Evolutionary conservation across 2,329 filamentous ascomycete genomes (phyloP), one percentile per base, ranked within the genome.

Genomic region (Fonsecaea pugnacius): DNA sequence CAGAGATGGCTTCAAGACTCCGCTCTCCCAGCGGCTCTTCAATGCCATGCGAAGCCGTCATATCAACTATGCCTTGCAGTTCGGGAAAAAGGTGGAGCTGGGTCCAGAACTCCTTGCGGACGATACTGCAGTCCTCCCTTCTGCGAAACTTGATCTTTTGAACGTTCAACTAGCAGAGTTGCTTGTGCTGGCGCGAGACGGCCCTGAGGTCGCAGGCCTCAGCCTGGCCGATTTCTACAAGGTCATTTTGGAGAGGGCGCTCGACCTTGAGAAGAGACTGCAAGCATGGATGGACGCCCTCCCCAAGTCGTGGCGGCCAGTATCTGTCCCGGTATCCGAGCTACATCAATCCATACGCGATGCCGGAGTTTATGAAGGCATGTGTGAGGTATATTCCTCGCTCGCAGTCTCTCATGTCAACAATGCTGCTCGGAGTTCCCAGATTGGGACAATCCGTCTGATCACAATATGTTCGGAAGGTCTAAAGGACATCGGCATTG

Each of bases 371-470:
- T 69, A 69, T 21, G 52, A 64, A 30, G 59, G 57, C 21, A 64
- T 64, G 27, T 64, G 62, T 30, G 64, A 69, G n/a, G 67, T 69
- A n/a, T 69, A 69, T 54, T 62, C 63, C 10, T 69, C 67, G 6
- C 64, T 67, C 21, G 46, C 58, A 12, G 62, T 69, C 21, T 64
- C 67, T 35, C 64, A 69, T 35, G 43, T 65, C 46, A 55, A 64
- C 53, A 69, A 67, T 36, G 46, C 58, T 24, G 56, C 64, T n/a
- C 58, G 67, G 12, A 62, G 59, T 52, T 60, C 58, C 4, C 61
- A 69, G 12, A 30, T 67, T 14, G 59, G 55, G 10, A 54, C 60
- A 16, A 43, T 69, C 16, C 64, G 67, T 16, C 52, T 69, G 14
- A 63, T 69, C 18, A 51, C 62, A 24, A 24, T 62, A 16, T 64